Evolutionary conservation across 2,329 filamentous ascomycete genomes (phyloP).

Genomic region (Exophiala sideris): DNA sequence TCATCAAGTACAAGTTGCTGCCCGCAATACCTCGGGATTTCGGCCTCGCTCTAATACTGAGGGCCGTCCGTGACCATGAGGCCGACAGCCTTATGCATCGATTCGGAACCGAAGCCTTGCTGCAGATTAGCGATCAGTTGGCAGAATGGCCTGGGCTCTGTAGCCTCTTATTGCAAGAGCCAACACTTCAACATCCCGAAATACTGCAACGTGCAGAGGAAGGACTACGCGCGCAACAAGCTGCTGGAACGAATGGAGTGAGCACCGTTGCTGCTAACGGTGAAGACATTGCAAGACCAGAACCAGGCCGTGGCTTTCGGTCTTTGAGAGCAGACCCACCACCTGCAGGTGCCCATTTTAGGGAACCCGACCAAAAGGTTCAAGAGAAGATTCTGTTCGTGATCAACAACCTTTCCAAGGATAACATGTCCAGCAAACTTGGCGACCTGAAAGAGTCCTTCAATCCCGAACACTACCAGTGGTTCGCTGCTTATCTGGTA

Average conservation of each 20-base stretch:
- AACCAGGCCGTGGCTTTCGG: slow-evolving; percentile 67
- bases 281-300: slow-evolving; percentile 59
- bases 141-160: slow-evolving; percentile 96
- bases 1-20: slow-evolving; percentile 90
- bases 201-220: slow-evolving; percentile 80
- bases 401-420: slow-evolving; percentile 91
- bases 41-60: slow-evolving; percentile 95
- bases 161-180: slow-evolving; percentile 75
- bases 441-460: slow-evolving; percentile 75
- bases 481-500: slow-evolving; percentile 94
- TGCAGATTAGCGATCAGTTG: slow-evolving; percentile 79
- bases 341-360: slow-evolving; percentile 61
- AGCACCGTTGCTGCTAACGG: slow-evolving; percentile 65
- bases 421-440: slow-evolving; percentile 81
- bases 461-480: slow-evolving; percentile 79
- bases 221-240: slow-evolving; percentile 60
- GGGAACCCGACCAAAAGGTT: slow-evolving; percentile 77
- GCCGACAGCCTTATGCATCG: slow-evolving; percentile 94
- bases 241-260: slow-evolving; percentile 49
- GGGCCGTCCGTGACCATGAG: slow-evolving; percentile 81
- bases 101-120: slow-evolving; percentile 90
- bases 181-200: slow-evolving; percentile 77
- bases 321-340: slow-evolving; percentile 74
- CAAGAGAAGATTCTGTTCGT: slow-evolving; percentile 95
- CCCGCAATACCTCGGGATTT: slow-evolving; percentile 87